Evolutionary conservation across 2,329 filamentous ascomycete species (phyloP).

Genomic region (Fusarium sp.): DNA sequence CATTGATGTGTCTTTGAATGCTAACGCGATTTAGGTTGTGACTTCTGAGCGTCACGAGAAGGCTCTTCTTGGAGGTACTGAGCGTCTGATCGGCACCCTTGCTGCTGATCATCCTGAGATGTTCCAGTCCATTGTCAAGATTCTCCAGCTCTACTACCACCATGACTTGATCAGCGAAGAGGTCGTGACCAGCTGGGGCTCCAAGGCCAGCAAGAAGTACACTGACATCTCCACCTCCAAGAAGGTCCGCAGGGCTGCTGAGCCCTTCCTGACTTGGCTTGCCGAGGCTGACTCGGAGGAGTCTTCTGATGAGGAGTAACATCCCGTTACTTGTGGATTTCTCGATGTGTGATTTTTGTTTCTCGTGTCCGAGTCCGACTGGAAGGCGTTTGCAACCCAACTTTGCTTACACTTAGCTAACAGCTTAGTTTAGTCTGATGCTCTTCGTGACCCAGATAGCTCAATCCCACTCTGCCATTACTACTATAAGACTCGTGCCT

Average conservation of each 20-base stretch:
- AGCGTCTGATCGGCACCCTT: constrained; percentile 82
- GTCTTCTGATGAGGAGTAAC: constrained; percentile 67
- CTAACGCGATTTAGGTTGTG: constrained; percentile 70
- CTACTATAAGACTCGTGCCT: background rate
- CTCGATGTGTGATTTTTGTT: constrained; percentile 2
- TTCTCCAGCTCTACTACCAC: constrained; percentile 91
- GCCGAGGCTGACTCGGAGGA: constrained; percentile 83
- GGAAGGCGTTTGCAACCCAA: constrained; percentile 6
- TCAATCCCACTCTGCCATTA: constrained; percentile 34
- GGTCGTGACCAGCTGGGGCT: constrained; percentile 88
- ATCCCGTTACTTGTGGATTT: background rate
- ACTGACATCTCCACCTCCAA: constrained; percentile 89
- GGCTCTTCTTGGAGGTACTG: constrained; percentile 92
- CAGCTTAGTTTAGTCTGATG: constrained; percentile 29
- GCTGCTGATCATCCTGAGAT: constrained; percentile 84
- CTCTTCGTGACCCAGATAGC: constrained; percentile 35
- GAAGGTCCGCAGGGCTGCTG: constrained; percentile 94
- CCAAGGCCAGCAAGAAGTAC: constrained; percentile 98
- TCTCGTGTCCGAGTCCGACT: constrained; percentile 7
- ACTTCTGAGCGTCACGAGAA: constrained; percentile 95
- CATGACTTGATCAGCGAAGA: constrained; percentile 91
- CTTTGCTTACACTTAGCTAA: constrained; percentile 12
- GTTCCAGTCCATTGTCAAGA: constrained; percentile 80
- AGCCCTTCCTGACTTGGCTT: constrained; percentile 95
- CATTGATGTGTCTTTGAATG: background rate